Evolutionary conservation across 2,329 filamentous ascomycete genomes (phyloP).

Genomic region (Cercospora beticola): DNA sequence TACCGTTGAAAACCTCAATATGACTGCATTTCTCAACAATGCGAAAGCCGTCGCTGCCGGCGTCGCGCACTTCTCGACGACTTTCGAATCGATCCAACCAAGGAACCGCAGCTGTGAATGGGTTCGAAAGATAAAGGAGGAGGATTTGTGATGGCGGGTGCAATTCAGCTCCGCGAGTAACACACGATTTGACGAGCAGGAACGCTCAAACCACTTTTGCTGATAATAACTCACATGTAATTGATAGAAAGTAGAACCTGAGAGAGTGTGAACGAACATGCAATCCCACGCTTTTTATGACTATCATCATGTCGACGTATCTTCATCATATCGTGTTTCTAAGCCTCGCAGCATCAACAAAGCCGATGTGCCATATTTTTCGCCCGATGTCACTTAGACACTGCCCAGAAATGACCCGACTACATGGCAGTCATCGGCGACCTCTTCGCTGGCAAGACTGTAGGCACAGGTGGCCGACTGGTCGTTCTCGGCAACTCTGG

Average conservation of each 20-base stretch:
- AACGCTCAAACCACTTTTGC: background rate
- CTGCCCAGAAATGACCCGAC: background rate
- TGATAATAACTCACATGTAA: background rate
- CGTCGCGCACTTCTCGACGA: background rate
- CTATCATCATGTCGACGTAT: background rate
- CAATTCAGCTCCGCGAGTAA: too few species aligned
- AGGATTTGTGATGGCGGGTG: background rate
- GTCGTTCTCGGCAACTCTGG: conserved; percentile 26
- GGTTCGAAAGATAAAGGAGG: background rate
- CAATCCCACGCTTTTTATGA: background rate
- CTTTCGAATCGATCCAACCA: background rate
- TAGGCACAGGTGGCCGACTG: conserved; percentile 19
- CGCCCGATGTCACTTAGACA: background rate
- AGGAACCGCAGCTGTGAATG: background rate
- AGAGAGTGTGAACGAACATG: background rate
- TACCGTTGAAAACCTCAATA: background rate
- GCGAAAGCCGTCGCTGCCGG: background rate
- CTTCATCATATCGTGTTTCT: background rate
- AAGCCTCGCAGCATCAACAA: background rate
- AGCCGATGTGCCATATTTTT: background rate
- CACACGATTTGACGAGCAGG: too few species aligned
- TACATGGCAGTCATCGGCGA: conserved; percentile 9
- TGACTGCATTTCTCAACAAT: background rate
- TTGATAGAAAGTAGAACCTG: background rate
- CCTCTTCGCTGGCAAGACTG: conserved; percentile 19